These are phyloP conservation scores for Sugiyamaella qingdaonensis DNA, from an alignment of 805 yeast species.

Conservation along the genomic window DNA sequence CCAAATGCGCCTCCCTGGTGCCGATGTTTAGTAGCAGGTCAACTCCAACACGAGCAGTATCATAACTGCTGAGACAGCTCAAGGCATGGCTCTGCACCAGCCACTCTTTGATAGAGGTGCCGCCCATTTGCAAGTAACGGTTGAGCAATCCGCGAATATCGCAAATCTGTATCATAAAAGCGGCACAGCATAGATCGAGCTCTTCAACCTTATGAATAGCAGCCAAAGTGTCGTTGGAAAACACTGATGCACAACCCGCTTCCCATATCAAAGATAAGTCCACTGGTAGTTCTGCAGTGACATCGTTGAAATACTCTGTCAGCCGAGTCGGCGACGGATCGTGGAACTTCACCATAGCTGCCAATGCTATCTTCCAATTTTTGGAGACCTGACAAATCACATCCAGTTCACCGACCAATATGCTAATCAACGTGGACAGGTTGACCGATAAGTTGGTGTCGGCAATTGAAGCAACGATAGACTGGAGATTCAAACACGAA, in stretches of 20 bases:
- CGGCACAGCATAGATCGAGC: constrained; percentile 29
- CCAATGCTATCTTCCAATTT: constrained; percentile 33
- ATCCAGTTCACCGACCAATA: constrained; percentile 29
- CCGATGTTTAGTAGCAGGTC: constrained; percentile 24
- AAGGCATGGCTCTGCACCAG: constrained; percentile 25
- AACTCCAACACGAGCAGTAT: constrained; percentile 24
- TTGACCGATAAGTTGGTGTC: constrained; percentile 20
- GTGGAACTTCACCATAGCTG: constrained; percentile 27
- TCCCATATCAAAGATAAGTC: constrained; percentile 28
- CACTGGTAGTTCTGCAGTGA: constrained; percentile 22
- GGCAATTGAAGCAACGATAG: constrained; percentile 15
- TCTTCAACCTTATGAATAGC: constrained; percentile 23
- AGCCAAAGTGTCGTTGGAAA: constrained; percentile 25
- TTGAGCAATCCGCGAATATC: constrained; percentile 27
- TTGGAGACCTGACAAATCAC: constrained; percentile 23
- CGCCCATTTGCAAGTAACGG: constrained; percentile 19
- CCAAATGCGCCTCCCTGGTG: constrained; percentile 16
- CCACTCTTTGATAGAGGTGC: constrained; percentile 21
- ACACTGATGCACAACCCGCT: constrained; percentile 27
- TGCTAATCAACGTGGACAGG: constrained; percentile 22
- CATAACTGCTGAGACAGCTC: constrained; percentile 18
- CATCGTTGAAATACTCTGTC: constrained; percentile 25
- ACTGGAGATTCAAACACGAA: constrained; percentile 22
- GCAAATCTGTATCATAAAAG: constrained; percentile 29
- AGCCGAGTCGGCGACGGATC: constrained; percentile 30